Evolutionary conservation across 2,329 filamentous ascomycete genomes (phyloP).

Genomic region (Fusarium ambrosium): DNA sequence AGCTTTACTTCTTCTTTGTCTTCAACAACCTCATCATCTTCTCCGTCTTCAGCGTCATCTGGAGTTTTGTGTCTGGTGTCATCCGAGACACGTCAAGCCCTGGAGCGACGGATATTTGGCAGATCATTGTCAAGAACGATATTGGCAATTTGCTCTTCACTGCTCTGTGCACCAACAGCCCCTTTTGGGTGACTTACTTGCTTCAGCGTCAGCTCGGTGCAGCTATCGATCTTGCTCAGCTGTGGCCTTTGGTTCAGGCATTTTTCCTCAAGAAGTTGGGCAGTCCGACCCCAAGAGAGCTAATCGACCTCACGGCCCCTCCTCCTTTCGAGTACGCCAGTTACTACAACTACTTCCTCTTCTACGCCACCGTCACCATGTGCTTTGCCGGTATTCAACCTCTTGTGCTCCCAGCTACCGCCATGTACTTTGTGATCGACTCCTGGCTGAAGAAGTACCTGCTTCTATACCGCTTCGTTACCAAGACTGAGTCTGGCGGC

Average conservation of each 20-base stretch:
- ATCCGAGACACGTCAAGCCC: constrained; percentile 64
- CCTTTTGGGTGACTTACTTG: constrained; percentile 95
- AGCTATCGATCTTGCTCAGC: constrained; percentile 91
- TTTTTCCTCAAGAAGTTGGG: constrained; percentile 89
- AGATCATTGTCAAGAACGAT: constrained; percentile 74
- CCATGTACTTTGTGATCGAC: constrained; percentile 90
- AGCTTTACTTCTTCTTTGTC: constrained; percentile 95
- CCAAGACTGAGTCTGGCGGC: constrained; percentile 95
- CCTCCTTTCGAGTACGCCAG: constrained; percentile 94
- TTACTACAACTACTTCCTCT: constrained; percentile 99
- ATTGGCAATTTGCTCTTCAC: constrained; percentile 75
- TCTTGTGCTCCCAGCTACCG: constrained; percentile 85
- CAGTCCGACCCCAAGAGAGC: constrained; percentile 87
- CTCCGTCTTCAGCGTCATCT: constrained; percentile 88
- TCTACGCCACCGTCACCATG: constrained; percentile 90
- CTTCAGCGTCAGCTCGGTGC: constrained; percentile 94
- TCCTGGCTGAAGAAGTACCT: constrained; percentile 95
- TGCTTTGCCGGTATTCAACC: constrained; percentile 90
- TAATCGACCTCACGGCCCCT: constrained; percentile 93
- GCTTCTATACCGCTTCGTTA: constrained; percentile 93
- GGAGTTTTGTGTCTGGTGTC: constrained; percentile 78
- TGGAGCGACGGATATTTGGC: constrained; percentile 73
- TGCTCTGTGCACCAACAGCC: constrained; percentile 84
- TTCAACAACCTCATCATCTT: constrained; percentile 98
- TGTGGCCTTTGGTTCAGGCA: constrained; percentile 86